phyloP scores from a whole-genome alignment of 768 basidiomycete genomes.

The Hypsizygus marmoreus region DNA sequence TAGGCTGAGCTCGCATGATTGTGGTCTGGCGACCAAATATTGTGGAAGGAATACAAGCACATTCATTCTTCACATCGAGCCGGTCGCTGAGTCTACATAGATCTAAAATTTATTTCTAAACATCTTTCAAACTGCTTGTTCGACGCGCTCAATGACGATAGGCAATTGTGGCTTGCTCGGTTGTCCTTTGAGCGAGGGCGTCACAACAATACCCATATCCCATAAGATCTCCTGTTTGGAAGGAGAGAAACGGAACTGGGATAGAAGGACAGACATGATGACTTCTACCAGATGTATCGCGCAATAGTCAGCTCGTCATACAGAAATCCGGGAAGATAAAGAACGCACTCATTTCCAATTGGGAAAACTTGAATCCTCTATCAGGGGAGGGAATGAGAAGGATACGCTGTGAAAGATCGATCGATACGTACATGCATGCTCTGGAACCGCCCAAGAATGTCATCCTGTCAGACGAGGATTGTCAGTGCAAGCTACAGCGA shows the following conservation, averaged over 20 bases:
- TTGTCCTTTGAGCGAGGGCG: constrained; percentile 20
- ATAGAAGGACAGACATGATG: constrained; percentile 26
- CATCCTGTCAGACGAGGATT: constrained; percentile 22
- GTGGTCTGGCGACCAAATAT: too few relatives aligned
- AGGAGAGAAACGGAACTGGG: constrained; percentile 26
- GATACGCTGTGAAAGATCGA: not conserved
- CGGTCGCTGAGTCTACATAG: too few relatives aligned
- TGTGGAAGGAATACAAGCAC: too few relatives aligned
- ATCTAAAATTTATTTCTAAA: too few relatives aligned
- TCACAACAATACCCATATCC: constrained; percentile 28
- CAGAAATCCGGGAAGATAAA: not conserved
- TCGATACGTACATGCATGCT: constrained; percentile 33
- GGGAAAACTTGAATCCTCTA: constrained; percentile 55
- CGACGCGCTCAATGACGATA: not conserved
- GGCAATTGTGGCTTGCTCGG: constrained; percentile 10
- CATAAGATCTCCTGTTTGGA: constrained; percentile 27
- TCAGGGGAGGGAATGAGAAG: not conserved
- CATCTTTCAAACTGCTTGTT: too few relatives aligned
- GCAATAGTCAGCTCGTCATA: not conserved
- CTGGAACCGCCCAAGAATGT: constrained; percentile 36
- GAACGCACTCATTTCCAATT: constrained; percentile 51
- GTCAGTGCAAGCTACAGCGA: not conserved
- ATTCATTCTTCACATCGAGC: too few relatives aligned
- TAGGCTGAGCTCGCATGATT: too few relatives aligned
- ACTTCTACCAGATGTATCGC: constrained; percentile 26